Conservation (phyloP, 768 basidiomycete genomes). For the Mycena crocata region DNA sequence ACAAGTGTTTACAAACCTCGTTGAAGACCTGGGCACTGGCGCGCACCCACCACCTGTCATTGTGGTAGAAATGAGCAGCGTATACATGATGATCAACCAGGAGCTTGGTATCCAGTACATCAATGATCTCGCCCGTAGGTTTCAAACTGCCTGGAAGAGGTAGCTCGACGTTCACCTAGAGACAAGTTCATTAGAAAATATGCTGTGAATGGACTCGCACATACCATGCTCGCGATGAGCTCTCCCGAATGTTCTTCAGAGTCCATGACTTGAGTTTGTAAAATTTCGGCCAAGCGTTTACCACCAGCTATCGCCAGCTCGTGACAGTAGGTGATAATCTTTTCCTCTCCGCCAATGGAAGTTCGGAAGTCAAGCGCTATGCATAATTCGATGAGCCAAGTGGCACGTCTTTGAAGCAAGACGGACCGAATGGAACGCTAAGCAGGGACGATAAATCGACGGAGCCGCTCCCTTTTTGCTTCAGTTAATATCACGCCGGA, state of each 20-base stretch:
- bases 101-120: slow-evolving; percentile 39
- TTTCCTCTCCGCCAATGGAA: slow-evolving; percentile 71
- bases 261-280: slow-evolving; percentile 56
- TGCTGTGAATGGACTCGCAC: background rate
- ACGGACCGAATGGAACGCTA: slow-evolving; percentile 44
- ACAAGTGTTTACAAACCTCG: slow-evolving; percentile 50
- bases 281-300: slow-evolving; percentile 55
- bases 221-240: slow-evolving; percentile 69
- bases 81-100: slow-evolving; percentile 44
- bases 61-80: slow-evolving; percentile 48
- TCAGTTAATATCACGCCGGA: background rate
- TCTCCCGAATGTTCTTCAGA: slow-evolving; percentile 58
- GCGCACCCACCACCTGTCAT: slow-evolving; percentile 53
- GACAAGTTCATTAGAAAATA: background rate
- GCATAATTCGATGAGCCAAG: background rate
- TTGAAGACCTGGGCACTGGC: slow-evolving; percentile 56
- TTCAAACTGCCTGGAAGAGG: slow-evolving; percentile 39
- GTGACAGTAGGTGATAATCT: slow-evolving; percentile 69
- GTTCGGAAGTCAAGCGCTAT: slow-evolving; percentile 71
- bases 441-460: slow-evolving; percentile 56
- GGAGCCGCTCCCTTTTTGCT: slow-evolving; percentile 59
- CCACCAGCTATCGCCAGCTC: slow-evolving; percentile 67
- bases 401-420: background rate
- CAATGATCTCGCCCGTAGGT: slow-evolving; percentile 28
- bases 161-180: slow-evolving; percentile 51